These are phyloP conservation scores for Thalassiosira profunda DNA, from an alignment of 108 stramenopile species.

Conservation along the genomic window DNA sequence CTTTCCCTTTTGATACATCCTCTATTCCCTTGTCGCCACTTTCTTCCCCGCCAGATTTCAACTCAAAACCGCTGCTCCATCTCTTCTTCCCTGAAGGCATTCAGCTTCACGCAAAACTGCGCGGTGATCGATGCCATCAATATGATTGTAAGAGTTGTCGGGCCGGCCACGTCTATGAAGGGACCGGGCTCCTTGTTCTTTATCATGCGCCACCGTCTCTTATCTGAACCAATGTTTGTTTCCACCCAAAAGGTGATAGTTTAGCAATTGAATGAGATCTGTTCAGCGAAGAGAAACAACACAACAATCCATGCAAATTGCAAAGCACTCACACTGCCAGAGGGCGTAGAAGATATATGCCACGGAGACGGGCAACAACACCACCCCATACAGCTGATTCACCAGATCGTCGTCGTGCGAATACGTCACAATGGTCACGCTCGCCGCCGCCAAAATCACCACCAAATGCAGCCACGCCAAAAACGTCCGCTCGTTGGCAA, in stretches of 20 bases:
- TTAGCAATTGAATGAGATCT: not conserved
- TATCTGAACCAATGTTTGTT: too few relatives aligned
- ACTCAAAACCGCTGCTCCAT: too few relatives aligned
- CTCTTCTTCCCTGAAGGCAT: constrained; percentile 5
- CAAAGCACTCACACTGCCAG: constrained; percentile 44
- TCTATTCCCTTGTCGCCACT: too few relatives aligned
- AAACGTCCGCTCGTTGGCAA: constrained; percentile 85
- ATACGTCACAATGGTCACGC: constrained; percentile 46
- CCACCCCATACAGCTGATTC: constrained; percentile 50
- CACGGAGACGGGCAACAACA: constrained; percentile 59
- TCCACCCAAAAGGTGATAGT: not conserved
- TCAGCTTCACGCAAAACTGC: constrained; percentile 54
- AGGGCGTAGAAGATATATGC: constrained; percentile 59
- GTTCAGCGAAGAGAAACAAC: not conserved
- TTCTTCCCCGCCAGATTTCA: too few relatives aligned
- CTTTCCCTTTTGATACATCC: too few relatives aligned
- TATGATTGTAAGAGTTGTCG: constrained; percentile 44
- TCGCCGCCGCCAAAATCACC: constrained; percentile 31
- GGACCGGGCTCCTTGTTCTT: constrained; percentile 55
- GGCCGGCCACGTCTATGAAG: constrained; percentile 57
- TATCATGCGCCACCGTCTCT: constrained; percentile 50
- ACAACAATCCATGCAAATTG: not conserved
- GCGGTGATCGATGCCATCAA: constrained; percentile 45
- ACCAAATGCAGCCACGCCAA: constrained; percentile 69
- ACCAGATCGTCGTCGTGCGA: constrained; percentile 10